Evolutionary conservation across 164 flowering plant genomes (phyloP).

Genomic region (Sextonia rubra): DNA sequence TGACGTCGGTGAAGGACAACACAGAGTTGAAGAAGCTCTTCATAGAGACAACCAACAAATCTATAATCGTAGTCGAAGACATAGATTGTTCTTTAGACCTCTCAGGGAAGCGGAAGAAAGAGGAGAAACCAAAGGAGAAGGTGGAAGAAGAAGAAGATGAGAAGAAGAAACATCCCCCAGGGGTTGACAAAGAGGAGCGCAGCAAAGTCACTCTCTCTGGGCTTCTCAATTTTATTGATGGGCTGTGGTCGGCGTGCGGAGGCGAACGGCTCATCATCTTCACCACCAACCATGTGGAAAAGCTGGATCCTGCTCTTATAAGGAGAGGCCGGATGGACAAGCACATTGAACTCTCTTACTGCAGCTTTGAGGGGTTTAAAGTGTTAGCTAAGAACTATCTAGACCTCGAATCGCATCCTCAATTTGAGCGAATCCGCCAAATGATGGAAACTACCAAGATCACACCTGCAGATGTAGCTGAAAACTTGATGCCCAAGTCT

Average conservation of each 20-base stretch:
- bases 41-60: slow-evolving; percentile 42
- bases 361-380: slow-evolving; percentile 47
- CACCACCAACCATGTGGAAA: slow-evolving; percentile 57
- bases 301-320: slow-evolving; percentile 55
- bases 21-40: slow-evolving; percentile 51
- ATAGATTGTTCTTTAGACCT: slow-evolving; percentile 72
- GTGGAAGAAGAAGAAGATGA: slow-evolving; percentile 15
- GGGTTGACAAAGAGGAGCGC: slow-evolving; percentile 21
- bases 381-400: slow-evolving; percentile 49
- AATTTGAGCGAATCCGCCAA: slow-evolving; percentile 28
- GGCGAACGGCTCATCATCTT: slow-evolving; percentile 62
- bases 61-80: slow-evolving; percentile 62
- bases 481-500: slow-evolving; percentile 52
- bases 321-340: slow-evolving; percentile 63
- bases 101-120: slow-evolving; percentile 45
- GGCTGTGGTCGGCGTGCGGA: slow-evolving; percentile 66
- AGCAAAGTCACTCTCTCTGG: slow-evolving; percentile 69
- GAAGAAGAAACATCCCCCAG: slow-evolving; percentile 16
- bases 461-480: slow-evolving; percentile 66
- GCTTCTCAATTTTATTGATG: slow-evolving; percentile 65
- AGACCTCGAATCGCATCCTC: slow-evolving; percentile 30
- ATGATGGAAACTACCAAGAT: slow-evolving; percentile 33
- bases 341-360: slow-evolving; percentile 60
- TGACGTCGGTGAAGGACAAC: slow-evolving; percentile 52
- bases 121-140: slow-evolving; percentile 21